Evolutionary conservation across 257 asterid genomes (phyloP).

Genomic region (Solanum lycopersicoides): DNA sequence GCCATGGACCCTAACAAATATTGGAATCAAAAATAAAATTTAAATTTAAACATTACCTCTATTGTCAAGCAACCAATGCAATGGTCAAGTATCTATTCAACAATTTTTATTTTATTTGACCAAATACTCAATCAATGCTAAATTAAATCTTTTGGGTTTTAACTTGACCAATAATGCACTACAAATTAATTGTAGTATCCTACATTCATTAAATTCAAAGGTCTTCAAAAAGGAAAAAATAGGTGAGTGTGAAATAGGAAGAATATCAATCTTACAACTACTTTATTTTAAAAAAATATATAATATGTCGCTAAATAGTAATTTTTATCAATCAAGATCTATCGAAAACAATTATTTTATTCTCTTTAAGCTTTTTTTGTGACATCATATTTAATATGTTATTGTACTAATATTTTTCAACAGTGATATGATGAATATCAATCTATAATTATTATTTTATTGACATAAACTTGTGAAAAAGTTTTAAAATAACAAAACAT

Average conservation of each 20-base stretch:
- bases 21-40: not conserved
- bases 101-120: not conserved
- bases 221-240: not conserved
- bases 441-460: not conserved
- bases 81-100: not conserved
- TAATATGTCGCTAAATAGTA: not conserved
- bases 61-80: not conserved
- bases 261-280: not conserved
- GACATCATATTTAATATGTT: not conserved
- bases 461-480: not conserved
- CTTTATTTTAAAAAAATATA: fast-evolving
- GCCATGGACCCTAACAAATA: not conserved
- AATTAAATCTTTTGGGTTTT: not conserved
- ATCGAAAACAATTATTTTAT: not conserved
- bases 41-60: not conserved
- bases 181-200: not conserved
- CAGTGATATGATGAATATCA: not conserved
- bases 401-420: not conserved
- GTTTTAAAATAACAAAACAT: not conserved
- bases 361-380: not conserved
- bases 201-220: not conserved
- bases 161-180: not conserved
- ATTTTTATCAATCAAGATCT: not conserved
- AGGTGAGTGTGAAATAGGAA: not conserved
- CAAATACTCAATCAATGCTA: not conserved